Base-by-base conservation (phyloP, 1,284 basidiomycete species). In the Apiotrichum domesticum region DNA sequence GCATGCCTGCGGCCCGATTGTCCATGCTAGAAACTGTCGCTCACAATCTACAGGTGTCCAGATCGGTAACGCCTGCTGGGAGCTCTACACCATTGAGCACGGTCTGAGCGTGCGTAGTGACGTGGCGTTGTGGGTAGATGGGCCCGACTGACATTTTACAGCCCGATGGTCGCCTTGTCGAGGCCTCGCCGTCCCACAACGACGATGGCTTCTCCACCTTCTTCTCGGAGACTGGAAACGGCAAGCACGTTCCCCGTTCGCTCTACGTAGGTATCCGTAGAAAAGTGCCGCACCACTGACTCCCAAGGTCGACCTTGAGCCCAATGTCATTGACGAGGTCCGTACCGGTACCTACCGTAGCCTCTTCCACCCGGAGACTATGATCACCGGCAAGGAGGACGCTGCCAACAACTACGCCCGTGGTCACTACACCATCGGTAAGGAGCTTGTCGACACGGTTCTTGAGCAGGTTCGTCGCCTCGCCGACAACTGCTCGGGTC, bases 341-440 rank as follows among this genome's bases (percentile, higher is more conserved):
- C 90, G 91, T 79, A 90, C 86, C 55, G 96, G 96, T 66, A 85
- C 87, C 57, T 98, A 97, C 81, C 85, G 90, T 73, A 86, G 85
- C 63, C 85, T 99, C 52, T 98, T 99, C 84, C 96, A 98, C 80
- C 96, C 96, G 10, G 96, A 98, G 83, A 96, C 93, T 62, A 87
- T 98, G 83, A 90, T 99, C 77, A 92, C 88, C 58, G 96, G 96
- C 69, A 98, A 98, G 83, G 96, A 99, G 82, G 96, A 98, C 74
- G 95, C 94, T 56, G 95, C 95, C 65, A 99, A 97, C 84, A 98
- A 98, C 79, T 90, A 97, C 80, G 93, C 93, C 63, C 92, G 93
- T 79, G 94, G 93, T 66, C 92, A 96, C 79, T 98, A 98, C 81
- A 98, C 95, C 58, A 85, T 98, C 71, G 94, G 94, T 66, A 98